Evolutionary conservation across 2,329 filamentous ascomycete species (phyloP), one percentile per base, ranked within the genome.

Genomic region (Akanthomyces uredinophilus): DNA sequence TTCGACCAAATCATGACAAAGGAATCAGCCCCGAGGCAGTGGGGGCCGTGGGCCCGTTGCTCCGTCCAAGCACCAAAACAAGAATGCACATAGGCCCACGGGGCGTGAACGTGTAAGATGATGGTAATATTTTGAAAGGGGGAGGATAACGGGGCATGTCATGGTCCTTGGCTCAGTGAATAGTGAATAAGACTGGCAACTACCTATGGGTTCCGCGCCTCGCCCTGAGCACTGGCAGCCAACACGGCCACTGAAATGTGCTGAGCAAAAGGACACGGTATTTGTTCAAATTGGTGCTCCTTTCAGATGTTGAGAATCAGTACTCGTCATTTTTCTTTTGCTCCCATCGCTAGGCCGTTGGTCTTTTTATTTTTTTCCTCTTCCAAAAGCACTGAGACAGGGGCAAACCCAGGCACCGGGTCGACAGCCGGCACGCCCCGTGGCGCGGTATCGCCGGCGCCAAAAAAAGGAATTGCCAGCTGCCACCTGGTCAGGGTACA

Each of bases 1-100:
- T 60, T 52, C 6, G 14, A 22, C 51, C 29, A 35, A 58, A 51
- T 58, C 44, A 49, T 58, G 20, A 44, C 55, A 44, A 13, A 39
- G 39, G 27, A 35, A n/a, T 16, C 57, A 29, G 57, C 32, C 37
- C 57, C 37, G 24, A 32, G 37, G 18, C 47, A 52, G 57, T 60
- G 57, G 57, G 27, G 57, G 29, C 18, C 57, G 47, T 60, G 57
- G 57, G 47, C 41, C 47, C 22, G 41, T 43, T 39, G 37, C 18
- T 52, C 47, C 37, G 47, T 52, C 57, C 37, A 60, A 52, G 57
- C 57, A 60, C 57, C 44, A 59, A 50, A 53, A 60, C 57, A 60
- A 44, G 37, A 60, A 60, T 44, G 39, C 18, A 35, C 37, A 50
- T n/a, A n/a, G 55, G 29, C 20, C 55, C 55, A 59, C 55, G 39